A percentile compares a stretch with the other conserved stretches of the same genome.
Evolutionary conservation across 73 alveolate species (phyloP).

Genomic region (Stentor roeselii): DNA sequence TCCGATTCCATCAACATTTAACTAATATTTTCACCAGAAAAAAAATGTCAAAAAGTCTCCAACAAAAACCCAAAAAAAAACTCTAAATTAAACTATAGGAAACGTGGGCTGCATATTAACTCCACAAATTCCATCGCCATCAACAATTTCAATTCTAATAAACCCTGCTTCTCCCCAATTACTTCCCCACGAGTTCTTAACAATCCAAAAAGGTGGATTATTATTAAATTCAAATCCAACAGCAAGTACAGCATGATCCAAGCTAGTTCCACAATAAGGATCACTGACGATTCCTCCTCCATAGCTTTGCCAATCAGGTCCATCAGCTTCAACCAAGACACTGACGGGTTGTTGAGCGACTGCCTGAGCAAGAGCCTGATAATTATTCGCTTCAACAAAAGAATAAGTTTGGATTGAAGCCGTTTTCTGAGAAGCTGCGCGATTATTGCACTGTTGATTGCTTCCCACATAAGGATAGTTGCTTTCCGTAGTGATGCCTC

Average conservation of each 20-base stretch:
- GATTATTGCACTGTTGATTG: conserved; percentile 43
- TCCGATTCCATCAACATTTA: no score
- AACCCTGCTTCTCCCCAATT: conserved; percentile 57
- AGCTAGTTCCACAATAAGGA: conserved; percentile 31
- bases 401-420: conserved; percentile 28
- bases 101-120: background rate
- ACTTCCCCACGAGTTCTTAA: conserved; percentile 62
- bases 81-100: background rate
- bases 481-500: conserved; percentile 28
- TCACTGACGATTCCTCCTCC: conserved; percentile 19
- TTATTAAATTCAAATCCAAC: conserved; percentile 42
- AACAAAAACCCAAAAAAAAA: background rate
- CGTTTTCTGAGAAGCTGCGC: conserved; percentile 6
- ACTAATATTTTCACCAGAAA: no score
- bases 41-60: no score
- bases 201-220: background rate
- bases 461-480: conserved; percentile 49
- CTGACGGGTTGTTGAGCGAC: conserved; percentile 36
- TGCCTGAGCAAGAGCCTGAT: conserved; percentile 19
- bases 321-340: conserved; percentile 62
- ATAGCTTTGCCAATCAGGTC: conserved; percentile 45
- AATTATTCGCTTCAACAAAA: conserved; percentile 20
- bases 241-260: conserved; percentile 58
- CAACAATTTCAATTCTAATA: conserved; percentile 22
- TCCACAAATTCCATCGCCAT: conserved; percentile 33